These are phyloP conservation scores for Aureobasidium sp. DNA, from an alignment of 2,329 filamentous ascomycete genomes.

Conservation along the genomic window DNA sequence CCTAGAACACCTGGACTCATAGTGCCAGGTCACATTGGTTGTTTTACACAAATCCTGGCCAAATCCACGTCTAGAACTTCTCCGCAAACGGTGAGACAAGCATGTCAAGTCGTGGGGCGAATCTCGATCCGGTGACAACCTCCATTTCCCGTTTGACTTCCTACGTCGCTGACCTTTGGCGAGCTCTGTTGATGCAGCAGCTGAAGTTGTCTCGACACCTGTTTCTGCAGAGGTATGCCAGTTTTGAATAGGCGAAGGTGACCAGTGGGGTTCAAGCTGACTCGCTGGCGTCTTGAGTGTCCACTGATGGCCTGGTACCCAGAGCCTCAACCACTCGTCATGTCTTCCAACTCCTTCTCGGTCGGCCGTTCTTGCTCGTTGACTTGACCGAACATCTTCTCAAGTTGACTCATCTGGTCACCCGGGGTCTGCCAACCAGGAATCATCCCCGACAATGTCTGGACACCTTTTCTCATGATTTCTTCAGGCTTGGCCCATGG, in stretches of 20 bases:
- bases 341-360: neutral
- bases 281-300: neutral
- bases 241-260: too few species aligned
- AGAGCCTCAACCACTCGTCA: neutral
- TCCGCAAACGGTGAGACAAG: constrained; percentile 1
- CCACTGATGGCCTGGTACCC: neutral
- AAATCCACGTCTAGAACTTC: neutral
- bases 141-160: too few species aligned
- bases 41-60: neutral
- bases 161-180: too few species aligned
- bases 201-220: too few species aligned
- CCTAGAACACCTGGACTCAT: neutral
- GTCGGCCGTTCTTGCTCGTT: neutral
- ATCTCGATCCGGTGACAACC: neutral
- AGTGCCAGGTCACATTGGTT: neutral
- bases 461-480: neutral
- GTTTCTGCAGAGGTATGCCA: too few species aligned
- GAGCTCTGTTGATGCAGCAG: too few species aligned
- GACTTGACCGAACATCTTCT: neutral
- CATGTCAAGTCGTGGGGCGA: neutral
- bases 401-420: neutral
- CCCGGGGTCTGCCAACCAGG: neutral
- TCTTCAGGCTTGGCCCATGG: neutral
- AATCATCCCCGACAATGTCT: neutral
- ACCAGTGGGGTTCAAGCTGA: too few species aligned